Base-by-base conservation (phyloP, 2,329 filamentous ascomycete species). In the Trichoderma afroharzianum region DNA sequence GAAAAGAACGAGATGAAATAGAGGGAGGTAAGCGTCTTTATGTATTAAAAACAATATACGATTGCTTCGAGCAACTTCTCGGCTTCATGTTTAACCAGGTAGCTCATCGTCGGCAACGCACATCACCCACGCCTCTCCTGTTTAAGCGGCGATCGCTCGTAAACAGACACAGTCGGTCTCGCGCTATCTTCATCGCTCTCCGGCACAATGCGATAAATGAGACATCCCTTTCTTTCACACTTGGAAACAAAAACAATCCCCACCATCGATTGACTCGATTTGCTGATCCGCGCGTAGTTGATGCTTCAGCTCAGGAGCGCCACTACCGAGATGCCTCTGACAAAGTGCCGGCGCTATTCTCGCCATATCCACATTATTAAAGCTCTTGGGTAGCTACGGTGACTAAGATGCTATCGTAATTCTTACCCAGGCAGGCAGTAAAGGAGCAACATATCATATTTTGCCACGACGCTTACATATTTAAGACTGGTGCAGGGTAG, bases 1-100 rank as follows among this genome's bases (percentile, higher is more conserved):
- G 3, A 14, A 4, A 14, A 1, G 6, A 2, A 1, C 3, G 2
- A 6, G 5, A 6, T 3, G 1, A 14, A 28, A 1, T 9, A 28
- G 24, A 68, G 39, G n/a, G 5, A 24, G 8, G 0, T 8, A 8
- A 14, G 0, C 2, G 1, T 26, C 26, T 24, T 28, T 58, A 18
- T 47, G 9, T 43, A 58, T 18, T n/a, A 3, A 9, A 26, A 2
- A 1, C n/a, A 28, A 26, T 2, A 53, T 24, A n/a, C 12, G 6
- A 9, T 14, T 14, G 0, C 53, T 15, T 11, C 4, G 2, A 59
- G 9, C 6, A 30, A 24, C 21, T 15, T 6, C 2, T 59, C 26
- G 12, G 55, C 21, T 11, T 15, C 32, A 14, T 21, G 5, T 21
- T 47, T 30, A 11, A 21, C 18, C 30, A 12, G 3, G 4, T 24